Percentiles rank a stretch among this genome's conserved stretches.
phyloP scores from a whole-genome alignment of 345 rosid species.

The Citrus sp. region DNA sequence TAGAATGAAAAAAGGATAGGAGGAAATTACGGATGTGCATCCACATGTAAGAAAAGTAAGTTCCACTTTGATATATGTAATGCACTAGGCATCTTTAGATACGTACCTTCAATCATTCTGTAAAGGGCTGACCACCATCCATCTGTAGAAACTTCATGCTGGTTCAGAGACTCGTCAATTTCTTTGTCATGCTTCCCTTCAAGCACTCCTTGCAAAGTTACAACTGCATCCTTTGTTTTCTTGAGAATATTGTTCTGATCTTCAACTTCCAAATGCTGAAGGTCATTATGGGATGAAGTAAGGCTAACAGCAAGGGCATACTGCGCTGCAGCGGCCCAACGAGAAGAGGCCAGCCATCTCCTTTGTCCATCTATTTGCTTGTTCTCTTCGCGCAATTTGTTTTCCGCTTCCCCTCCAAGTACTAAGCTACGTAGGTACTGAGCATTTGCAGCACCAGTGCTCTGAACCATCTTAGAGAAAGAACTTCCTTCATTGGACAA shows the following conservation, averaged over 20 bases:
- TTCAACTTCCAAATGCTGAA: conserved; percentile 47
- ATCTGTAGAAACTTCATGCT: conserved; percentile 50
- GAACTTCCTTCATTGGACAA: conserved; percentile 68
- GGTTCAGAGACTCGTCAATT: conserved; percentile 51
- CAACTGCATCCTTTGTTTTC: conserved; percentile 74
- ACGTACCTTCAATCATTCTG: conserved; percentile 80
- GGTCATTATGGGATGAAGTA: conserved; percentile 66
- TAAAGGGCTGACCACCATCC: conserved; percentile 93
- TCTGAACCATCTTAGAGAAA: conserved; percentile 94
- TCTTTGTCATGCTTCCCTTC: conserved; percentile 74
- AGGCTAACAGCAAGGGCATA: conserved; percentile 73
- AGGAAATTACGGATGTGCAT: not conserved
- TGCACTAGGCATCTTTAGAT: not conserved
- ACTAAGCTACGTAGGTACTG: conserved; percentile 81
- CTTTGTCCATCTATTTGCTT: conserved; percentile 62
- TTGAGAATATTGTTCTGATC: conserved; percentile 56
- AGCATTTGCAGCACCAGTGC: conserved; percentile 95
- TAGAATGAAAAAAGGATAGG: not conserved
- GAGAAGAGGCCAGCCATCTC: conserved; percentile 76
- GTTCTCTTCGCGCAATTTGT: conserved; percentile 35
- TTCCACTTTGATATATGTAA: not conserved
- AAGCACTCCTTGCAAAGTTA: conserved; percentile 66
- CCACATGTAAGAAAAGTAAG: not conserved
- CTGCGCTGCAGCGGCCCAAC: conserved; percentile 83
- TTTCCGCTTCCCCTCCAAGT: conserved; percentile 46